Conservation (phyloP, 345 rosid genomes). For the Populus ilicifolia region DNA sequence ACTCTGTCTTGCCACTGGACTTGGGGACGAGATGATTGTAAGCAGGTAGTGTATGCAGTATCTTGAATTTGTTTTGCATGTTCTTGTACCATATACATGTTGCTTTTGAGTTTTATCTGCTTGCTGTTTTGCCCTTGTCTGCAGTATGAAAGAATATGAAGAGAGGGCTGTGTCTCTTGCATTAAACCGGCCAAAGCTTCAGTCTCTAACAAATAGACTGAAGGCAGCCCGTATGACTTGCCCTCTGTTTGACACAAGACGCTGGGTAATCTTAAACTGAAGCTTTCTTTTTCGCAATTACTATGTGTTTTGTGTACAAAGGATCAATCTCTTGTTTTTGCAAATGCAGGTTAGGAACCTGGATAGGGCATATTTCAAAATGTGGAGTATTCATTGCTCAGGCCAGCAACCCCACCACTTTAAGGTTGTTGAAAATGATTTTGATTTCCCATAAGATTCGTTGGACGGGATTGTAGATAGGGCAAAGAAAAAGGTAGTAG, state of each 20-base stretch:
- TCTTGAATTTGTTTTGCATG: not conserved
- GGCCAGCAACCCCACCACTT: slow-evolving; percentile 79
- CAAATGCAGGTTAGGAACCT: slow-evolving; percentile 78
- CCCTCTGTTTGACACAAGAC: slow-evolving; percentile 85
- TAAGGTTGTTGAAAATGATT: slow-evolving; percentile 71
- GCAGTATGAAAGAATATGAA: slow-evolving; percentile 88
- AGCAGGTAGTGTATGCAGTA: slow-evolving; percentile 40
- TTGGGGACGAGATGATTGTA: slow-evolving; percentile 97
- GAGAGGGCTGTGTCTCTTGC: slow-evolving; percentile 88
- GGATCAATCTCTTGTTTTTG: not conserved
- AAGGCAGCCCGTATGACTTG: slow-evolving; percentile 70
- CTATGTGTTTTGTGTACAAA: not conserved
- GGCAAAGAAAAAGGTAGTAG: not conserved
- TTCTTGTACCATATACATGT: not conserved
- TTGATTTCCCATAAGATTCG: slow-evolving; percentile 55
- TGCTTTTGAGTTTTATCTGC: not conserved
- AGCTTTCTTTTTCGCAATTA: not conserved
- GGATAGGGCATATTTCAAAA: slow-evolving; percentile 82
- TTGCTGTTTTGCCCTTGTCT: not conserved
- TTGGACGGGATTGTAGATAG: slow-evolving; percentile 22
- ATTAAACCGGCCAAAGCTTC: slow-evolving; percentile 58
- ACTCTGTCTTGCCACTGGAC: slow-evolving; percentile 89
- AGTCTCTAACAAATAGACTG: slow-evolving; percentile 61
- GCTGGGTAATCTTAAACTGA: slow-evolving; percentile 64
- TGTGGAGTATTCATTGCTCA: slow-evolving; percentile 85